These are phyloP conservation scores for Triticum aestivum DNA, from an alignment of 176 grass and related monocot species.

Conservation along the genomic window DNA sequence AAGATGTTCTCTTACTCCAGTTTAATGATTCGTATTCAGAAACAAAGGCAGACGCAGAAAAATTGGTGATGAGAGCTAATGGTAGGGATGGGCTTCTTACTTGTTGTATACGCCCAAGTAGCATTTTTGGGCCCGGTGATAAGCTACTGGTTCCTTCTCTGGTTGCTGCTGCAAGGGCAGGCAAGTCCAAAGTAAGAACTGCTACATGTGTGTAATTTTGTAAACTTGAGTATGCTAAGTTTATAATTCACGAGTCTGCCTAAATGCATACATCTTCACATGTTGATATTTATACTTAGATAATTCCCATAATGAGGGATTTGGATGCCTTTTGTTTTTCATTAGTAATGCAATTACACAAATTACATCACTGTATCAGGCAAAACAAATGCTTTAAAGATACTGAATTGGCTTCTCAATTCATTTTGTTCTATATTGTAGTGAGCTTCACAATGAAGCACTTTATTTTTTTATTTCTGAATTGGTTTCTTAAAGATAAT, in stretches of 20 bases:
- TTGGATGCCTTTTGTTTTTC: not conserved
- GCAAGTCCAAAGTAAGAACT: conserved; percentile 84
- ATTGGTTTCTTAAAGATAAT: not conserved
- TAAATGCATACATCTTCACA: not conserved
- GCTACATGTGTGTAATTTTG: conserved; percentile 4
- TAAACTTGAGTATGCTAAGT: conserved; percentile 16
- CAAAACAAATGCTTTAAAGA: conserved; percentile 6
- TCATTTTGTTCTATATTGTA: conserved; percentile 1
- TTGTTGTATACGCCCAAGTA: conserved; percentile 96
- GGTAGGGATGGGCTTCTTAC: conserved; percentile 84
- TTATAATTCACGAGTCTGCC: not conserved
- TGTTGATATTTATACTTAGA: not conserved
- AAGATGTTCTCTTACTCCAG: conserved; percentile 55
- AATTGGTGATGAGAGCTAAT: conserved; percentile 81
- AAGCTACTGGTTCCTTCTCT: conserved; percentile 92
- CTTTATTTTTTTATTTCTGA: conserved; percentile 2
- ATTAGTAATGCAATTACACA: not conserved
- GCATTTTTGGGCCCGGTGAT: conserved; percentile 98
- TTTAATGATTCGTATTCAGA: conserved; percentile 99
- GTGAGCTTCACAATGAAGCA: not conserved
- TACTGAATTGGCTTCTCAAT: not conserved
- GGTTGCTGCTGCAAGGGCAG: conserved; percentile 83
- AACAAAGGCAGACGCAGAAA: conserved; percentile 98
- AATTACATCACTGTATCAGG: not conserved
- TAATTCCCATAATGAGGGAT: not conserved